These are phyloP conservation scores for Ogataea thermomethanolica DNA, from an alignment of 805 yeast genomes.

Conservation along the genomic window DNA sequence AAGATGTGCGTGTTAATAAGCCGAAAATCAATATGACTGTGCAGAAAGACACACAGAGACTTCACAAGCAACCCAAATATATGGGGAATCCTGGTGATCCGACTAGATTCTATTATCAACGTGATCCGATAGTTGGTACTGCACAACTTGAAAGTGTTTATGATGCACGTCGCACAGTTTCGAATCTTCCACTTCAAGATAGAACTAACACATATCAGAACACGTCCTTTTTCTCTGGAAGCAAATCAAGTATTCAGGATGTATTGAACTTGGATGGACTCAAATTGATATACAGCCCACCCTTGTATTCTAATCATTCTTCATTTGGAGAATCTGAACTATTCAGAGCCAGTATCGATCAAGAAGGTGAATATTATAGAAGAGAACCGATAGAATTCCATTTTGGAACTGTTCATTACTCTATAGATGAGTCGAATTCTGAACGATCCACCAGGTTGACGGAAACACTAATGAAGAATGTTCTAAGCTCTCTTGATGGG, in stretches of 20 bases:
- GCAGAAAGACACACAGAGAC: neutral
- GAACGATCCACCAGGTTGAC: conserved; percentile 9
- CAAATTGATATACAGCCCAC: too few relatives aligned
- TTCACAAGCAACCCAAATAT: neutral
- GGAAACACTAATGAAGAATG: conserved; percentile 12
- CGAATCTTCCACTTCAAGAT: neutral
- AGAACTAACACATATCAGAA: conserved; percentile 2
- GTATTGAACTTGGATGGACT: neutral
- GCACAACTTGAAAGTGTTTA: conserved; percentile 26
- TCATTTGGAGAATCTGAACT: conserved; percentile 19
- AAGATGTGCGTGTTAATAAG: too few relatives aligned
- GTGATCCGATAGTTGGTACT: conserved; percentile 25
- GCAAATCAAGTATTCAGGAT: neutral
- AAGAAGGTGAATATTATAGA: conserved; percentile 18
- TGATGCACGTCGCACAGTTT: neutral
- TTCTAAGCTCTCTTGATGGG: conserved; percentile 8
- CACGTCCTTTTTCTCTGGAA: neutral
- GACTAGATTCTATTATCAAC: conserved; percentile 22
- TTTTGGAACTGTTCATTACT: conserved; percentile 13
- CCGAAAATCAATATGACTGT: too few relatives aligned
- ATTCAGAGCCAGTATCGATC: conserved; percentile 15
- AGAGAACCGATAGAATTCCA: conserved; percentile 17
- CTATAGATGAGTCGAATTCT: conserved; percentile 12
- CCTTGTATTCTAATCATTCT: too few relatives aligned
- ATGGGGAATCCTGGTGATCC: neutral